Percentiles rank a stretch among this genome's conserved stretches.
These are phyloP conservation scores for Chondrus crispus DNA, from an alignment of 23 red algal species.

Conservation along the genomic window DNA sequence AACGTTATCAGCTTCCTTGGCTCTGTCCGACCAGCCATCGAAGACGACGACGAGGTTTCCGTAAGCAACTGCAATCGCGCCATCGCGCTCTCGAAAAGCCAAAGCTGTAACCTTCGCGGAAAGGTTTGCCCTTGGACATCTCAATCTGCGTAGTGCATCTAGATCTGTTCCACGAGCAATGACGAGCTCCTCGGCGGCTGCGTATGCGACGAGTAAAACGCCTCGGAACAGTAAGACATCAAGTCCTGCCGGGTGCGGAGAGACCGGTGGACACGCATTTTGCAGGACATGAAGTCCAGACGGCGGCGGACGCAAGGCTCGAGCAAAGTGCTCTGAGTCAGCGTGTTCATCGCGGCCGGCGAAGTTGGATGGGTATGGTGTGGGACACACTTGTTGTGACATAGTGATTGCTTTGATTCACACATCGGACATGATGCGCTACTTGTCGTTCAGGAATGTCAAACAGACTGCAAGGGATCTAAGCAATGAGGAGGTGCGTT, in stretches of 20 bases:
- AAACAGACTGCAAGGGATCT: too few relatives aligned
- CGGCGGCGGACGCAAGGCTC: constrained; percentile 38
- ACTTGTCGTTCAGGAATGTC: too few relatives aligned
- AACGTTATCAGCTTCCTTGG: background rate
- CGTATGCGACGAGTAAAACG: constrained; percentile 58
- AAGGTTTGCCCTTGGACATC: background rate
- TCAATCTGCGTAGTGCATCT: constrained; percentile 28
- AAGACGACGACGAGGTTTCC: constrained; percentile 58
- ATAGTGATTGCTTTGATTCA: background rate
- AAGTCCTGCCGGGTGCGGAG: constrained; percentile 18
- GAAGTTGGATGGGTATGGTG: constrained; percentile 18
- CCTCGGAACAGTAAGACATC: constrained; percentile 55
- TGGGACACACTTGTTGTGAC: background rate
- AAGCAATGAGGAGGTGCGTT: too few relatives aligned
- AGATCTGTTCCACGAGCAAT: constrained; percentile 70
- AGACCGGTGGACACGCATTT: constrained; percentile 12
- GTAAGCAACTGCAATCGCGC: constrained; percentile 44
- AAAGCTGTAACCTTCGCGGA: constrained; percentile 1
- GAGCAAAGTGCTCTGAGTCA: constrained; percentile 18
- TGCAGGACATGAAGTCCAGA: background rate
- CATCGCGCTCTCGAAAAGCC: constrained; percentile 53
- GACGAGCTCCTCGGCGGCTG: constrained; percentile 44
- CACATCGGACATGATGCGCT: too few relatives aligned
- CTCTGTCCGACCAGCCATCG: constrained; percentile 18
- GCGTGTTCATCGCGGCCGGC: constrained; percentile 40